Evolutionary conservation across 2,329 filamentous ascomycete genomes (phyloP).

Genomic region (Boeremia exigua): DNA sequence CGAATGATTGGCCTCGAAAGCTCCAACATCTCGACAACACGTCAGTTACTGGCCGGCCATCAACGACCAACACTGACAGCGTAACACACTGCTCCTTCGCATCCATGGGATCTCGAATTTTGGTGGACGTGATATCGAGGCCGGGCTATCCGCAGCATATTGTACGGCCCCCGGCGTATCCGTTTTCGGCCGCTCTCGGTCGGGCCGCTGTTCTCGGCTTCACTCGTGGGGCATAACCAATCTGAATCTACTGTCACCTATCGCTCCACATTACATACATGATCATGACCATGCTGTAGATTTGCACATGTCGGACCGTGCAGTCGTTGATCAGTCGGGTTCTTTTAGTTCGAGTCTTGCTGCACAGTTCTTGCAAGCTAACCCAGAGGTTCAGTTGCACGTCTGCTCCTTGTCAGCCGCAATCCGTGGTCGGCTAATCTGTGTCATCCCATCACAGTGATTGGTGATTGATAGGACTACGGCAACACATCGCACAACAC

Average conservation of each 20-base stretch:
- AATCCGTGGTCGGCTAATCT: neutral
- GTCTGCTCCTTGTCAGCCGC: neutral
- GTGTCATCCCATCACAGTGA: neutral
- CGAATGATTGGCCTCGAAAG: neutral
- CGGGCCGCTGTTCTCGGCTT: conserved; percentile 13
- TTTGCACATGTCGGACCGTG: too few species aligned
- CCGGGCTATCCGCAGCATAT: neutral
- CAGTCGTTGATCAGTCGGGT: too few species aligned
- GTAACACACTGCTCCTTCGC: neutral
- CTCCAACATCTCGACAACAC: neutral
- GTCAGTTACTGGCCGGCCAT: too few species aligned
- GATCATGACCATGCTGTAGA: too few species aligned
- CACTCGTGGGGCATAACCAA: neutral
- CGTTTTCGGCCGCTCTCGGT: neutral
- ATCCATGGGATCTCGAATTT: neutral
- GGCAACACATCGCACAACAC: conserved; percentile 18
- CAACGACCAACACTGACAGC: neutral
- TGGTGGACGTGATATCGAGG: too few species aligned
- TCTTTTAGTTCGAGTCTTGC: too few species aligned
- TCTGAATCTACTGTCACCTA: neutral
- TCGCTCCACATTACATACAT: neutral
- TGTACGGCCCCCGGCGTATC: neutral
- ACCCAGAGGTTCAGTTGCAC: neutral
- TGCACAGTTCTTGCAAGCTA: neutral
- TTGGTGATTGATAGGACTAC: conserved; percentile 23